Base-by-base conservation (phyloP, 2,329 filamentous ascomycete genomes). In the Xylariaceae sp. region DNA sequence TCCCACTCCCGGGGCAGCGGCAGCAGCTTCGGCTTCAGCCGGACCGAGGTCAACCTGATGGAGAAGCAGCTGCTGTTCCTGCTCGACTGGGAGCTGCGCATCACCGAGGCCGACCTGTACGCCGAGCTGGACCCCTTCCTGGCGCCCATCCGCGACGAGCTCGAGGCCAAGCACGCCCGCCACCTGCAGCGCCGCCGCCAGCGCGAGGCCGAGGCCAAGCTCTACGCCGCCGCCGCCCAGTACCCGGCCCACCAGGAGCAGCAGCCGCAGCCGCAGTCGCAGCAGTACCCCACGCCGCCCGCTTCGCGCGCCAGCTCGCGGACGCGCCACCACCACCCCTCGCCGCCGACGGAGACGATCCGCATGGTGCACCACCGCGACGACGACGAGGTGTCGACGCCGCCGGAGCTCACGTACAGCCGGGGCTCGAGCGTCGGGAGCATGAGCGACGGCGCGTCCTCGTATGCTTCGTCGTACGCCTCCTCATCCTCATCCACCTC, bases 21-120 rank as follows among this genome's bases (percentile, higher is more conserved):
- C 41, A 71, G 67, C 55, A 76, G 70, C 53, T 98, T 96, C 54
- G 85, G 88, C 50, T 96, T 98, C 71, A 90, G 80, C 52, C 74
- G 89, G 47, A 92, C 86, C 22, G 92, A 98, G 65, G 92, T 98
- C 52, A 98, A 98, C 68, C 73, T 96, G 42, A 98, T 98, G 92
- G 92, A 98, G 74, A 93, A 94, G 74, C 92, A 98, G 65, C 75
- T 98, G 19, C 80, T 98, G 33, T 92, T 87, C 68, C 75, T 98
- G 27, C 72, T 98, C 29, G 85, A 95, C 57, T 98, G 89, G 87
- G 87, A 98, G 47, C 76, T 94, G 40, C 76, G 85, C 47, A 88
- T 98, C 54, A 80, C 72, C 26, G 78, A 88, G 53, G 72, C 89
- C 36, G 88, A 96, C 51, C 79, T 98, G 27, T 87, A 94, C 67